phyloP scores from a whole-genome alignment of 176 grass and related monocot genomes.

The Tillandsia leiboldiana region DNA sequence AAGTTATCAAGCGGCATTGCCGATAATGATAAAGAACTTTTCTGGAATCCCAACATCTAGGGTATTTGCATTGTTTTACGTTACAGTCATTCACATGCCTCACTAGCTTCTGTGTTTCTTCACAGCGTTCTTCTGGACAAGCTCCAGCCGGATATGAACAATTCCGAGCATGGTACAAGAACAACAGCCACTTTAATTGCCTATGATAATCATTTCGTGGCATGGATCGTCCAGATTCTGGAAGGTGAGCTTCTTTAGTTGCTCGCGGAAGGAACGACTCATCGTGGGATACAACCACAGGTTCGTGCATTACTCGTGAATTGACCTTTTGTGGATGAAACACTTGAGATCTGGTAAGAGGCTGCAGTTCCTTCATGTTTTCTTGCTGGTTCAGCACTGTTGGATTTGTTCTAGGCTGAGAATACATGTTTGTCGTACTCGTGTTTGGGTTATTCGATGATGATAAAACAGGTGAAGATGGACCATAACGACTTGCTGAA shows the following conservation, averaged over 20 bases:
- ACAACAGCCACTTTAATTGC: slow-evolving; percentile 67
- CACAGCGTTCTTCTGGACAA: slow-evolving; percentile 62
- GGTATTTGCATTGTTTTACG: slow-evolving; percentile 51
- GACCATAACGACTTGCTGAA: slow-evolving; percentile 52
- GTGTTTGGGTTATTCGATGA: slow-evolving; percentile 45
- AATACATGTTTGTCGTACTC: slow-evolving; percentile 47
- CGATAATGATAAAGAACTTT: slow-evolving; percentile 59
- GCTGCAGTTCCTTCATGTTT: slow-evolving; percentile 59
- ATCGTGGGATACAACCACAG: slow-evolving; percentile 39
- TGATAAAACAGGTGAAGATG: slow-evolving; percentile 55
- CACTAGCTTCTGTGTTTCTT: slow-evolving; percentile 58
- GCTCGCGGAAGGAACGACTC: slow-evolving; percentile 52
- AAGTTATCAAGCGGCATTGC: slow-evolving; percentile 44
- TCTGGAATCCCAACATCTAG: slow-evolving; percentile 46
- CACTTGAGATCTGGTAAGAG: slow-evolving; percentile 59
- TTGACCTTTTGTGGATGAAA: slow-evolving; percentile 63
- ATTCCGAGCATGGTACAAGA: slow-evolving; percentile 68
- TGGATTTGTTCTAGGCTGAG: slow-evolving; percentile 58
- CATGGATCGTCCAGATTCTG: slow-evolving; percentile 39
- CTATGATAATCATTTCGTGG: slow-evolving; percentile 47
- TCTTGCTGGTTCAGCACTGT: slow-evolving; percentile 47
- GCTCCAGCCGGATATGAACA: slow-evolving; percentile 62
- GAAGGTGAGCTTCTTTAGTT: slow-evolving; percentile 29
- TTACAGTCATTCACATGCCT: slow-evolving; percentile 70
- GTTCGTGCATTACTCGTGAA: slow-evolving; percentile 55